Evolutionary conservation across 768 basidiomycete genomes (phyloP).

Genomic region (Pleurotus giganteus): DNA sequence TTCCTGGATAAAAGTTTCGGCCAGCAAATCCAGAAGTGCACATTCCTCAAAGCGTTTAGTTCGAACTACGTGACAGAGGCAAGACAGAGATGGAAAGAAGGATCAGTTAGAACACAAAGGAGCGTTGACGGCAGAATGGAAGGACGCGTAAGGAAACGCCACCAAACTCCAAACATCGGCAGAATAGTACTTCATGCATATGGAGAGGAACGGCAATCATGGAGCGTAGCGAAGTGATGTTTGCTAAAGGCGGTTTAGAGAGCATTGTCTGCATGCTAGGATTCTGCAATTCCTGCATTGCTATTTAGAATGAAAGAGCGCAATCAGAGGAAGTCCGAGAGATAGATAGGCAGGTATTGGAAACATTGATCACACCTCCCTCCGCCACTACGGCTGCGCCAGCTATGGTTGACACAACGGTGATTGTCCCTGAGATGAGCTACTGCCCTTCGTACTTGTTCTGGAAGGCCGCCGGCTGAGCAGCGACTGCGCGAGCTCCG

Average conservation of each 20-base stretch:
- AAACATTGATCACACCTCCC: constrained; percentile 45
- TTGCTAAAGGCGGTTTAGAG: background rate
- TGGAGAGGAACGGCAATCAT: too few species aligned
- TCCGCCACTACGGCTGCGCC: constrained; percentile 31
- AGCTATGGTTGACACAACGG: constrained; percentile 37
- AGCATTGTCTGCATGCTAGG: background rate
- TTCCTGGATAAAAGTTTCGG: too few species aligned
- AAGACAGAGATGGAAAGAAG: too few species aligned
- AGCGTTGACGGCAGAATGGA: too few species aligned
- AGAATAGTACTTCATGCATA: too few species aligned
- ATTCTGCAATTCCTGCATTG: background rate
- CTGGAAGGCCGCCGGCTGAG: constrained; percentile 28
- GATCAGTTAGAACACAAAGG: too few species aligned
- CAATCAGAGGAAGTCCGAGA: constrained; percentile 33
- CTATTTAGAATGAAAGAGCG: background rate
- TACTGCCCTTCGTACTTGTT: constrained; percentile 30
- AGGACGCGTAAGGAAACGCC: too few species aligned
- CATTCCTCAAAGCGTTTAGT: too few species aligned
- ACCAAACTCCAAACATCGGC: too few species aligned
- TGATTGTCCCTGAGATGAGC: constrained; percentile 48
- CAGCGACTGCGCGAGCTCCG: constrained; percentile 21
- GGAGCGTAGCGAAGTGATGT: background rate
- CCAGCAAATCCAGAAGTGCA: too few species aligned
- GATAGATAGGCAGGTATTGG: constrained; percentile 35
- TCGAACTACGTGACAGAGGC: too few species aligned